A percentile compares a stretch with the other conserved stretches of the same genome.
Evolutionary conservation across 768 basidiomycete species (phyloP).

Genomic region (Boletus sp.): DNA sequence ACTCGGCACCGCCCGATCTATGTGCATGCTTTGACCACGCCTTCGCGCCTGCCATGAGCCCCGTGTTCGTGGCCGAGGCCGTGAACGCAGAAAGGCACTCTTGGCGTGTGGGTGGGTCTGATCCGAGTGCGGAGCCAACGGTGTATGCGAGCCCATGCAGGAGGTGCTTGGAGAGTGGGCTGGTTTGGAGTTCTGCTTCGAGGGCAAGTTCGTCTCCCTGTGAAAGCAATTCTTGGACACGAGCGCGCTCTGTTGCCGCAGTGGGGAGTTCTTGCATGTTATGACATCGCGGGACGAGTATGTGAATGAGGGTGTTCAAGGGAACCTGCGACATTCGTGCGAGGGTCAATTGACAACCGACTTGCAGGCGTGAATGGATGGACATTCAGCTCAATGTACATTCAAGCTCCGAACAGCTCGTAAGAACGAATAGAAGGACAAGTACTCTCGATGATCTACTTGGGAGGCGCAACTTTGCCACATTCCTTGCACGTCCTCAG

Average conservation of each 20-base stretch:
- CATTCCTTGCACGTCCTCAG: constrained; percentile 72
- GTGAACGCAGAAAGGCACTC: constrained; percentile 53
- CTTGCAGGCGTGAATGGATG: background rate
- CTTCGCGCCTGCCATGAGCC: constrained; percentile 57
- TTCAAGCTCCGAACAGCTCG: constrained; percentile 21
- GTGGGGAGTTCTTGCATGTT: constrained; percentile 45
- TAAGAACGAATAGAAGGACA: background rate
- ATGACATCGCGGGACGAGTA: constrained; percentile 38
- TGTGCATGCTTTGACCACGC: constrained; percentile 70
- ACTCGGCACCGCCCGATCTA: constrained; percentile 36
- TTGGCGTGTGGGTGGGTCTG: constrained; percentile 47
- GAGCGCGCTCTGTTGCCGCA: constrained; percentile 38
- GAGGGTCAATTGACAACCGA: too few species aligned
- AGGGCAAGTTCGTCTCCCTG: constrained; percentile 4
- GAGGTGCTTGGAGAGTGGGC: constrained; percentile 44
- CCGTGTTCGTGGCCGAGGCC: constrained; percentile 43
- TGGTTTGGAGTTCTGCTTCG: constrained; percentile 18
- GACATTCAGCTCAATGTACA: background rate
- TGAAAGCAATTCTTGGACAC: constrained; percentile 24
- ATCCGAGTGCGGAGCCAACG: constrained; percentile 54
- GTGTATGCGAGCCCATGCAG: constrained; percentile 58
- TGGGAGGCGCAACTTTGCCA: constrained; percentile 59
- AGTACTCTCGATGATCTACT: constrained; percentile 32
- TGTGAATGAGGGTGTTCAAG: background rate
- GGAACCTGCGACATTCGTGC: background rate